Base-by-base conservation (phyloP, 768 basidiomycete species). In the Macrocybe gigantea region DNA sequence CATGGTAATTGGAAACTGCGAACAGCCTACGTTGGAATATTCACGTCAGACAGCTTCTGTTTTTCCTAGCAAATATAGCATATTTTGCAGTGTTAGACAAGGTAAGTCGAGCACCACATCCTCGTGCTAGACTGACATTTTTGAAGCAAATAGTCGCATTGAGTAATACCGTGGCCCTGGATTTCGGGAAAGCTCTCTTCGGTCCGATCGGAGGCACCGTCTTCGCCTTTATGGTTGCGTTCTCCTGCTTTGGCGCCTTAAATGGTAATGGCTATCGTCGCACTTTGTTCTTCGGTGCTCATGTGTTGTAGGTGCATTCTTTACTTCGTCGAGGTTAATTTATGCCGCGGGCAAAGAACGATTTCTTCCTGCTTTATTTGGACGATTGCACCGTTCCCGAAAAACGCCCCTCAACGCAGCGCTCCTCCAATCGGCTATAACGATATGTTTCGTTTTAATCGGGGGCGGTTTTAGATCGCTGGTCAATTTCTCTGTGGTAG, bases 1-100 rank as follows among this genome's bases (percentile, higher is more conserved):
- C 41, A 81, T 77, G 41, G 88, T 90, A 47, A 56, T 83, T 5
- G 11, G 29, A 13, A 9, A 10, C 9, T 41, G 14, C 40, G 6
- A 10, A 15, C 2, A 9, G 8, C 10, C 9, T 22, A 15, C 9
- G 6, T 22, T 22, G 14, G 14, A 41, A 13, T 41, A 15, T 9
- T 41, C 14, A 41, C 31, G 40, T 15, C 14, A 36, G 39, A 5
- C 52, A 92, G 89, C 45, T 78, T 9, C 71, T 94, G 40, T 96
- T 93, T 62, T 59, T 93, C 9, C 68, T 85, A 12, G 83, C 88
- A 5, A 97, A 98, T 62, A 53, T 95, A 9, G 82, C 93, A 0
- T 99, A 98, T 66, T 93, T 97, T 52, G 82, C 91, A 29, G 90
- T 97, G 7, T 77, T 99, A n/a, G 86, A 92, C 64, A 84, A 84